phyloP scores from a whole-genome alignment of 1,284 basidiomycete genomes.

The Pseudozyma hubeiensis region DNA sequence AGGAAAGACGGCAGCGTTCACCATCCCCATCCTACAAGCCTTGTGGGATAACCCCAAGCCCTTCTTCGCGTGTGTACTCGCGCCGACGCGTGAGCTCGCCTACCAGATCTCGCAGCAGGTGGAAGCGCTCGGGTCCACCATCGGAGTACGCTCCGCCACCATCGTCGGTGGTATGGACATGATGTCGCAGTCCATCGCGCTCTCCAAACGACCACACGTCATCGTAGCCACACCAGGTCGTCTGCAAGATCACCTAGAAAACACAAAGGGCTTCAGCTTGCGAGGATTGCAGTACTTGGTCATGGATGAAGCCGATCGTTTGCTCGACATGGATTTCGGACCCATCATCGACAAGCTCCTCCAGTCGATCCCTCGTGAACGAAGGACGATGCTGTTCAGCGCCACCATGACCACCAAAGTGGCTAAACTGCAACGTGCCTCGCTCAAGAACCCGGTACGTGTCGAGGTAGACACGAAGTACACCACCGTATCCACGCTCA shows the following conservation, averaged over 20 bases:
- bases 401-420: slow-evolving; percentile 99
- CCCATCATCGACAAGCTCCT: slow-evolving; percentile 97
- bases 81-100: slow-evolving; percentile 96
- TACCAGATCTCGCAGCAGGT: slow-evolving; percentile 98
- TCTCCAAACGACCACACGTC: slow-evolving; percentile 84
- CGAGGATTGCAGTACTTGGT: slow-evolving; percentile 90
- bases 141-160: slow-evolving; percentile 83
- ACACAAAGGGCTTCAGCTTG: slow-evolving; percentile 96
- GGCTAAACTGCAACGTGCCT: slow-evolving; percentile 95
- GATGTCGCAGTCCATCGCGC: slow-evolving; percentile 90
- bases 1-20: slow-evolving; percentile 98
- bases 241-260: slow-evolving; percentile 93
- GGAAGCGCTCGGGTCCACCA: slow-evolving; percentile 82
- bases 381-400: slow-evolving; percentile 95
- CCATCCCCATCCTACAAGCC: slow-evolving; percentile 93
- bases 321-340: slow-evolving; percentile 98
- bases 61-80: slow-evolving; percentile 91
- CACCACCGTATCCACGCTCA: slow-evolving; percentile 92
- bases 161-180: slow-evolving; percentile 96
- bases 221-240: slow-evolving; percentile 98
- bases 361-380: slow-evolving; percentile 92
- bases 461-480: slow-evolving; percentile 95
- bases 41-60: slow-evolving; percentile 96
- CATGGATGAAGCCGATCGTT: slow-evolving; percentile 94
- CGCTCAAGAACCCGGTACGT: slow-evolving; percentile 90